Percentiles rank a stretch among this genome's conserved stretches.
These are phyloP conservation scores for Colletotrichum plurivorum DNA, from an alignment of 2,329 filamentous ascomycete species.

Conservation along the genomic window DNA sequence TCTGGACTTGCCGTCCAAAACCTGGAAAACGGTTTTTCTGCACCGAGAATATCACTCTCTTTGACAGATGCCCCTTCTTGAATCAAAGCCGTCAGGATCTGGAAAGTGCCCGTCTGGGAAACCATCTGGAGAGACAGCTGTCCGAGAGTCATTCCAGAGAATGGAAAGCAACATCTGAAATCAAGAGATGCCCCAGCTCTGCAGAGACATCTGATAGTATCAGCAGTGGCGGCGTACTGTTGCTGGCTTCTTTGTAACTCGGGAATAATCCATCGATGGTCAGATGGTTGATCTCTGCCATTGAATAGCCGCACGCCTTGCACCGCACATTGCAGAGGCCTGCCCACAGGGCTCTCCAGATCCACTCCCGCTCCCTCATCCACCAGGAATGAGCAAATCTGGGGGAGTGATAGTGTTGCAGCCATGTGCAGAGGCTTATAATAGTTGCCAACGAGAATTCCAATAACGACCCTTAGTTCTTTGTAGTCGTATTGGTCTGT, in stretches of 20 bases:
- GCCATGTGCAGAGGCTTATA: not conserved
- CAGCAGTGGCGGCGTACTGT: not conserved
- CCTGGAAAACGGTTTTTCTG: not conserved
- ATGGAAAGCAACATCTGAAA: not conserved
- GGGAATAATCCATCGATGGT: not conserved
- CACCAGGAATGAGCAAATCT: not conserved
- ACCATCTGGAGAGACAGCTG: not conserved
- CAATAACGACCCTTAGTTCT: fast-evolving
- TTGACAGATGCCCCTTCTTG: not conserved
- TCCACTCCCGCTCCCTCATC: not conserved
- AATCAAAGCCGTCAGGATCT: not conserved
- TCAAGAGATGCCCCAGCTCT: not conserved
- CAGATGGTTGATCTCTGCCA: too few relatives aligned
- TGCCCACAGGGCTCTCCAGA: not conserved
- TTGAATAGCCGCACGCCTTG: too few relatives aligned
- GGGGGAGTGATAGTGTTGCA: not conserved
- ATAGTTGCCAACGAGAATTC: fast-evolving
- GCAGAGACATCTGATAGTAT: not conserved
- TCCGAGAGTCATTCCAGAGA: not conserved
- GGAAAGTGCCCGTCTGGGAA: not conserved
- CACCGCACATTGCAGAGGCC: not conserved
- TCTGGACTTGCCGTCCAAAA: too few relatives aligned
- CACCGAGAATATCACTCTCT: not conserved
- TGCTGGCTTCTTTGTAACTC: too few relatives aligned
- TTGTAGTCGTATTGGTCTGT: not conserved